Percentiles rank a stretch among this genome's conserved stretches.
phyloP scores from a whole-genome alignment of 768 basidiomycete species.

The Boletales sp. region DNA sequence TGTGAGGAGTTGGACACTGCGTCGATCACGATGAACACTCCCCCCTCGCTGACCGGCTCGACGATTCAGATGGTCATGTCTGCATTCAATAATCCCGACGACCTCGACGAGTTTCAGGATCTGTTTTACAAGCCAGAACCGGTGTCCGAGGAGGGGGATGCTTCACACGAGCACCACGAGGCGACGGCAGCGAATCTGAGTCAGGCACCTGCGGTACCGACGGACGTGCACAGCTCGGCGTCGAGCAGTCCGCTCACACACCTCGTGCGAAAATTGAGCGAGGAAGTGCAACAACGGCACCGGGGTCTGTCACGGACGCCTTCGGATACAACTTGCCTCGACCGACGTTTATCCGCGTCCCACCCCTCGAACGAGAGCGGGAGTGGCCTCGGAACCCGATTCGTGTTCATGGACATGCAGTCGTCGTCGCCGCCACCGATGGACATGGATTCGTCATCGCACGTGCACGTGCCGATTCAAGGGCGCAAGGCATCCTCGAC shows the following conservation, averaged over 20 bases:
- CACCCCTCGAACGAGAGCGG: slow-evolving; percentile 8
- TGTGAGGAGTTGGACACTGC: slow-evolving; percentile 35
- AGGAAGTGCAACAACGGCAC: slow-evolving; percentile 29
- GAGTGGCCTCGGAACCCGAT: not conserved
- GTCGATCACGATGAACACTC: slow-evolving; percentile 4
- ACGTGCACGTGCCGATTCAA: slow-evolving; percentile 5
- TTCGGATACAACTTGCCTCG: slow-evolving; percentile 2
- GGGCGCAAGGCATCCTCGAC: slow-evolving; percentile 2
- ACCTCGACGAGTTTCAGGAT: slow-evolving; percentile 71
- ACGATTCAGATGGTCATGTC: slow-evolving; percentile 33
- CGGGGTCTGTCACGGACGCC: slow-evolving; percentile 11
- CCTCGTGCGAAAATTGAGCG: slow-evolving; percentile 40
- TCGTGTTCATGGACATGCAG: slow-evolving; percentile 17
- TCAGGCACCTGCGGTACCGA: slow-evolving; percentile 2
- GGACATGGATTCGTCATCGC: slow-evolving; percentile 4
- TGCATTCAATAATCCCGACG: slow-evolving; percentile 57
- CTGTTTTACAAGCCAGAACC: slow-evolving; percentile 59
- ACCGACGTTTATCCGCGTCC: too few species aligned
- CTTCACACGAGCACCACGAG: too few species aligned
- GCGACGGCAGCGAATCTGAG: too few species aligned
- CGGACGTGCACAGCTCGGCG: slow-evolving; percentile 29
- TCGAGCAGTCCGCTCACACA: slow-evolving; percentile 35
- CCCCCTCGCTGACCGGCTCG: slow-evolving; percentile 36
- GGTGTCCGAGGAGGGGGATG: not conserved
- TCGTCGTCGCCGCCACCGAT: slow-evolving; percentile 9